These are phyloP conservation scores for Andrographis paniculata DNA, from an alignment of 305 asterid genomes.

Conservation along the genomic window DNA sequence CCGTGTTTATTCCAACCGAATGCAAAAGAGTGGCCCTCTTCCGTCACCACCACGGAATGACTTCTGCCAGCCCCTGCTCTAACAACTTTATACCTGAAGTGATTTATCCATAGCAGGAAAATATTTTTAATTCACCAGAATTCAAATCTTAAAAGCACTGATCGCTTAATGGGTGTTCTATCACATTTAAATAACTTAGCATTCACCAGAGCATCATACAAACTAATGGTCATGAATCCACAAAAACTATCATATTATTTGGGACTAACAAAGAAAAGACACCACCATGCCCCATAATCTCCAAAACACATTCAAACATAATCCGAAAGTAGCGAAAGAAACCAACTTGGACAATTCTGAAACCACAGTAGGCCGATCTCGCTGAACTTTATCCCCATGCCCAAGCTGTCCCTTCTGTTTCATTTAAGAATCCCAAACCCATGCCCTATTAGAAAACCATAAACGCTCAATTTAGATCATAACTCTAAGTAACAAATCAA, in stretches of 20 bases:
- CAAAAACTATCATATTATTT: slow-evolving; percentile 1
- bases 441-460: slow-evolving; percentile 6
- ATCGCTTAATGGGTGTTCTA: slow-evolving; percentile 2
- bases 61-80: slow-evolving; percentile 75
- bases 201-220: background rate
- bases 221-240: slow-evolving; percentile 5
- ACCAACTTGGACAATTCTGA: slow-evolving; percentile 73
- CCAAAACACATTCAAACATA: slow-evolving; percentile 5
- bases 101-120: too few relatives aligned
- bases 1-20: slow-evolving; percentile 98
- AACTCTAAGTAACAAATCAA: slow-evolving; percentile 8
- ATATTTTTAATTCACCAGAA: slow-evolving; percentile 14
- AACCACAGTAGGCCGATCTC: slow-evolving; percentile 81
- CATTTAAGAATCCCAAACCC: slow-evolving; percentile 16
- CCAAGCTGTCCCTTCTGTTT: slow-evolving; percentile 97
- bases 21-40: slow-evolving; percentile 61
- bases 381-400: slow-evolving; percentile 78
- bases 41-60: slow-evolving; percentile 85
- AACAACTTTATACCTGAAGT: slow-evolving; percentile 59
- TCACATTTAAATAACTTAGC: background rate
- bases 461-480: background rate
- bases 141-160: background rate
- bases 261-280: slow-evolving; percentile 2
- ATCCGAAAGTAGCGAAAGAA: slow-evolving; percentile 4
- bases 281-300: background rate